A percentile compares a stretch with the other conserved stretches of the same genome.
Conservation (phyloP, 1,284 basidiomycete species). For the Leucoagaricus sp. region DNA sequence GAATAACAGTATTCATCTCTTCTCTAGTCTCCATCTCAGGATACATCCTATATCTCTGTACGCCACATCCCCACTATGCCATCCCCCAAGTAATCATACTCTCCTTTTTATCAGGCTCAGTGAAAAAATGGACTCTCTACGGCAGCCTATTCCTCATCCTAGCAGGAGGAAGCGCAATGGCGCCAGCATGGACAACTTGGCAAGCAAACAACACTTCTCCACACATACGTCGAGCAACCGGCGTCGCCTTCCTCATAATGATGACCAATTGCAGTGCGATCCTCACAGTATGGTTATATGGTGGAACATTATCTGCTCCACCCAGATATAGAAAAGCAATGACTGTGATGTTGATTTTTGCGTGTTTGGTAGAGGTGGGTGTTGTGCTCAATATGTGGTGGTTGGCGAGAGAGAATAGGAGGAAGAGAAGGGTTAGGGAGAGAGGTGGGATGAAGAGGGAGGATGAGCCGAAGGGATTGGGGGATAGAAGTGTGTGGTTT, state of each 20-base stretch:
- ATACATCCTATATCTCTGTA: constrained; percentile 13
- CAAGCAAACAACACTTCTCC: constrained; percentile 1
- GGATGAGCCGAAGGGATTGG: constrained; percentile 20
- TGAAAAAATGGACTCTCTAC: neutral
- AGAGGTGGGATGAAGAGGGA: constrained; percentile 1
- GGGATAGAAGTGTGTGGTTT: constrained; percentile 22
- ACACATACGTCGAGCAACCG: constrained; percentile 26
- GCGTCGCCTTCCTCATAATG: constrained; percentile 46
- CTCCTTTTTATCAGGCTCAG: neutral
- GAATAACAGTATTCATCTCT: constrained; percentile 9
- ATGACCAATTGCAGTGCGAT: constrained; percentile 51
- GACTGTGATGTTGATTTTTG: constrained; percentile 29
- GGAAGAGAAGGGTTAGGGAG: neutral
- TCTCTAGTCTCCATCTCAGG: constrained; percentile 8
- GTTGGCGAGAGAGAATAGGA: constrained; percentile 27
- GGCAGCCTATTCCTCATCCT: neutral
- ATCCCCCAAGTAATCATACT: neutral
- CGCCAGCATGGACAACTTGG: neutral
- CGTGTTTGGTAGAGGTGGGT: constrained; percentile 29
- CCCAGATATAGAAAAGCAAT: constrained; percentile 33
- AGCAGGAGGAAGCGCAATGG: neutral
- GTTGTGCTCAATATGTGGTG: constrained; percentile 29
- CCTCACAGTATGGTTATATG: constrained; percentile 54
- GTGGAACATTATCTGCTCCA: constrained; percentile 37
- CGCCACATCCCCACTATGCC: neutral